Base-by-base conservation (phyloP, 306 rosid species). In the Cucurbita maxima region DNA sequence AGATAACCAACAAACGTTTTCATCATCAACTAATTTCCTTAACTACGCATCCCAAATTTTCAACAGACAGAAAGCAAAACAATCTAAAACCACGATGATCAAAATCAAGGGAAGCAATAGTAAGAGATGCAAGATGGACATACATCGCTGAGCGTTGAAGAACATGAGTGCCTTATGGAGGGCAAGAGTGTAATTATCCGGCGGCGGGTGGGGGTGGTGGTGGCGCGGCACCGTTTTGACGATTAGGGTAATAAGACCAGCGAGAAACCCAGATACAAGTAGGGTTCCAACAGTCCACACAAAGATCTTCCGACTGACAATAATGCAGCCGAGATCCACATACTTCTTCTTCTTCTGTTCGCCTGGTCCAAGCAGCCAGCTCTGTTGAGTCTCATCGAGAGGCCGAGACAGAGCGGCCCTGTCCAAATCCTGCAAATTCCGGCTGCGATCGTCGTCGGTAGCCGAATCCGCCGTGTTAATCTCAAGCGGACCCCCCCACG, bases 271-370 rank as follows among this genome's bases (percentile, higher is more conserved):
- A 10, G 95, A 77, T 20, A 75, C 72, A 8, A 95, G 77, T 12
- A 95, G 58, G 0, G 88, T 52, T 4, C 96, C 97, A 8, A 95
- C 76, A 0, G 99, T 95, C 97, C 99, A 95, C 2, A 89, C 60
- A 44, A 91, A 95, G 89, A 95, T 85, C 89, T 95, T 89, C 25
- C 99, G 97, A 77, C 96, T 88, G 34, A 95, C 99, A 55, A 91
- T 91, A 83, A 95, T 83, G 83, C 97, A 95, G 0, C 99, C 99
- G 1, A 95, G 96, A 84, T 95, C 99, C 1, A 95, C 96, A 58
- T 91, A 91, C 87, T 88, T 95, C 90, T 95, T 95, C 96, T 95
- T 91, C 96, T 95, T 95, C 84, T 95, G 92, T 76, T 91, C 99
- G 1, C 87, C 85, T 1, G 99, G 99, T 0, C 96, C 97, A 6